phyloP scores from a whole-genome alignment of 2,329 filamentous ascomycete genomes.

The Scedosporium apiospermum region DNA sequence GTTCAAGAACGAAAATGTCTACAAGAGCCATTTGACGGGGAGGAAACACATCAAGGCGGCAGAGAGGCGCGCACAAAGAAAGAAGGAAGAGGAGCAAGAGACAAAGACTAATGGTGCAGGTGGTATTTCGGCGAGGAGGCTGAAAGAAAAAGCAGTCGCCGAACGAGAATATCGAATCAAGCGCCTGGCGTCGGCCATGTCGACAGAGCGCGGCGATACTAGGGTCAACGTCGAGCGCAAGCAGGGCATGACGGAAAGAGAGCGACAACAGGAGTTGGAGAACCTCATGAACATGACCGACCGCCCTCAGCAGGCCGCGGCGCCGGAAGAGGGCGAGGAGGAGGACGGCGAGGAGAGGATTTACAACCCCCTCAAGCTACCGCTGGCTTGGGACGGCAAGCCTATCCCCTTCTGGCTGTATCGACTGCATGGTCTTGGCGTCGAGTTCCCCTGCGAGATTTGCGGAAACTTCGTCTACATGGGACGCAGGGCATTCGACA shows the following conservation, averaged over 20 bases:
- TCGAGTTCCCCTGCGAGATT: slow-evolving; percentile 92
- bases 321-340: slow-evolving; percentile 54
- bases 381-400: slow-evolving; percentile 95
- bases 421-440: slow-evolving; percentile 87
- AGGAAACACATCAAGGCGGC: slow-evolving; percentile 89
- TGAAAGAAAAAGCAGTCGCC: slow-evolving; percentile 86
- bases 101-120: slow-evolving; percentile 17
- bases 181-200: slow-evolving; percentile 72
- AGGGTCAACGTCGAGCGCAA: slow-evolving; percentile 91
- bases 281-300: slow-evolving; percentile 55
- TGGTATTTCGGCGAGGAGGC: slow-evolving; percentile 33
- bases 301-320: slow-evolving; percentile 18
- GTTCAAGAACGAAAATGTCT: slow-evolving; percentile 92
- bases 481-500: slow-evolving; percentile 91
- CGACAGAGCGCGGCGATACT: slow-evolving; percentile 79
- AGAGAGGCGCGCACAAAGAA: slow-evolving; percentile 47
- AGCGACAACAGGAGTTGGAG: slow-evolving; percentile 88
- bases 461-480: slow-evolving; percentile 99
- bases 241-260: slow-evolving; percentile 94
- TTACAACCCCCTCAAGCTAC: slow-evolving; percentile 94
- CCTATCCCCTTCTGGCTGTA: slow-evolving; percentile 99
- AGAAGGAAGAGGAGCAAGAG: slow-evolving; percentile 17
- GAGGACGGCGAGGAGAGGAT: slow-evolving; percentile 79
- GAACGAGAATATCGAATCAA: slow-evolving; percentile 79
- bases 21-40: slow-evolving; percentile 77